Percentiles rank a stretch among this genome's conserved stretches.
Conservation (phyloP, 2,329 filamentous ascomycete species). For the Alternaria novae-zelandiae region DNA sequence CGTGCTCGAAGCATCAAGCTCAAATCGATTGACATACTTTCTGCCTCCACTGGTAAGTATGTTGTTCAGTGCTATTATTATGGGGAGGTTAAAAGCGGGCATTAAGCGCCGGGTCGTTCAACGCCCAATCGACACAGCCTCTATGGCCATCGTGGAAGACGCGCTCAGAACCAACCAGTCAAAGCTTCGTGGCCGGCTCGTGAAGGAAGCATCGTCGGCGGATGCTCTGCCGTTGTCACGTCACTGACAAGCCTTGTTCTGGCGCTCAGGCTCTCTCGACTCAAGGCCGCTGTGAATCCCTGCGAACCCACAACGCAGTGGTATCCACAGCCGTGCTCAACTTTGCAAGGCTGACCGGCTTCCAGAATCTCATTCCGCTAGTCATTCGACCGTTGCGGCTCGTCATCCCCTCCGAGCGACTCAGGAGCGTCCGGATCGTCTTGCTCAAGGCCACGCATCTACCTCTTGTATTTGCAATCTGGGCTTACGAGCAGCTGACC, state of each 20-base stretch:
- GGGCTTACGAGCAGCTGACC: constrained; percentile 65
- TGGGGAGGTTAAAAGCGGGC: constrained; percentile 29
- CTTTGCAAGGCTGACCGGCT: constrained; percentile 38
- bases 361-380: constrained; percentile 74
- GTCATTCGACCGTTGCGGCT: constrained; percentile 75
- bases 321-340: not conserved
- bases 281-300: constrained; percentile 5
- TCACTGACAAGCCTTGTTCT: constrained; percentile 26
- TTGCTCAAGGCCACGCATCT: constrained; percentile 66
- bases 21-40: constrained; percentile 57
- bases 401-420: constrained; percentile 67
- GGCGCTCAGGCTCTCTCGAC: constrained; percentile 35
- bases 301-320: constrained; percentile 10
- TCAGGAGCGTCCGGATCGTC: constrained; percentile 67
- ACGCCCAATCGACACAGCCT: constrained; percentile 42
- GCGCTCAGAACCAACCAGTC: constrained; percentile 27
- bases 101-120: constrained; percentile 43
- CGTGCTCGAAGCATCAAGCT: constrained; percentile 60
- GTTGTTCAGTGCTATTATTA: constrained; percentile 33
- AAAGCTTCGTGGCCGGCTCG: not conserved
- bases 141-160: constrained; percentile 13
- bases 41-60: constrained; percentile 55
- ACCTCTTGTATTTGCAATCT: constrained; percentile 73
- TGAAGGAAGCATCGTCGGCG: constrained; percentile 4
- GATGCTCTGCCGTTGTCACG: constrained; percentile 10